Percentiles rank a stretch among this genome's conserved stretches.
phyloP scores from a whole-genome alignment of 2,329 filamentous ascomycete species.

The Elsinoe arachidis region DNA sequence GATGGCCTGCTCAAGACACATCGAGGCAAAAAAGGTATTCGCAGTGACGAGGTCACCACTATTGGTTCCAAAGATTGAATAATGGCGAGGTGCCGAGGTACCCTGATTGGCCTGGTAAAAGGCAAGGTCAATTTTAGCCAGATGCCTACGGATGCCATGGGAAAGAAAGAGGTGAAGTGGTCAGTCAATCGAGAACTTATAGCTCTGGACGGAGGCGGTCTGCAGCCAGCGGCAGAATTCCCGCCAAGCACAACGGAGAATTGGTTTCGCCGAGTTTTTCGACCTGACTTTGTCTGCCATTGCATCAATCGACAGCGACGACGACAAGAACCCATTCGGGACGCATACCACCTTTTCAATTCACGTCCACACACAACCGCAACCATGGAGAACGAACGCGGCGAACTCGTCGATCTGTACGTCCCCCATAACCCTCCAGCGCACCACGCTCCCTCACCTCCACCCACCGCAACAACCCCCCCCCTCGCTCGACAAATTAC shows the following conservation, averaged over 20 bases:
- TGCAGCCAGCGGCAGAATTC: not conserved
- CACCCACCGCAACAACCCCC: constrained; percentile 2
- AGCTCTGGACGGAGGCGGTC: not conserved
- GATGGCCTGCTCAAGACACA: constrained; percentile 3
- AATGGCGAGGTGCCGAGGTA: constrained; percentile 13
- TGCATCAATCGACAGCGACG: not conserved
- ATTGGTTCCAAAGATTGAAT: constrained; percentile 14
- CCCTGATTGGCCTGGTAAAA: constrained; percentile 16
- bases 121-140: constrained; percentile 15
- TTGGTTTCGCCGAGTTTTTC: not conserved
- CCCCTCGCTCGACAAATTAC: constrained; percentile 17
- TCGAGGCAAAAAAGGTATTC: not conserved
- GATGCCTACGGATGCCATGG: constrained; percentile 10
- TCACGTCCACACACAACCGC: constrained; percentile 27
- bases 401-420: constrained; percentile 98
- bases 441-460: constrained; percentile 2
- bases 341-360: not conserved
- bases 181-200: not conserved
- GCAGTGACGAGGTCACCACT: not conserved
- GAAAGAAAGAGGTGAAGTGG: not conserved
- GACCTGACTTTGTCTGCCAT: not conserved
- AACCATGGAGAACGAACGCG: constrained; percentile 99
- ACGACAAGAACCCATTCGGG: not conserved
- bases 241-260: not conserved
- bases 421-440: constrained; percentile 28